These are phyloP conservation scores for Fraxinus pennsylvanica DNA, from an alignment of 257 asterid genomes.

Conservation along the genomic window DNA sequence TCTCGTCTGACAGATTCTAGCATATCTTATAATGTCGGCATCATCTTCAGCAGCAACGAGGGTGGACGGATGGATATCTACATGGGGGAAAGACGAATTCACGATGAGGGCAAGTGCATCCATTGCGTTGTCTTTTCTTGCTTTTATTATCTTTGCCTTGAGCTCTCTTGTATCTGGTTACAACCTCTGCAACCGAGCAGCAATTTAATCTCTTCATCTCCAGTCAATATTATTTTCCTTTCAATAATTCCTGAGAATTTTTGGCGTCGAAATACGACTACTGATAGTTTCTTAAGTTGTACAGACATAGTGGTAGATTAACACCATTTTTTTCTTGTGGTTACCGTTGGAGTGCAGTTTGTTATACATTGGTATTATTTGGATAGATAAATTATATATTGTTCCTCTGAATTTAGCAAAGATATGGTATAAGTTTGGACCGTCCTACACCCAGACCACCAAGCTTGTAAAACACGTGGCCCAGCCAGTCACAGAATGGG, in stretches of 20 bases:
- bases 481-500: no score
- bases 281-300: slow-evolving; percentile 28
- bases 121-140: slow-evolving; percentile 69
- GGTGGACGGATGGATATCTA: slow-evolving; percentile 76
- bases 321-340: slow-evolving; percentile 2
- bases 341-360: not conserved
- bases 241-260: not conserved
- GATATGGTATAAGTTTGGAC: no score
- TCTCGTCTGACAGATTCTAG: slow-evolving; percentile 53
- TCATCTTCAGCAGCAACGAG: slow-evolving; percentile 91
- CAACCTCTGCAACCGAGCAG: slow-evolving; percentile 56
- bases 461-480: no score
- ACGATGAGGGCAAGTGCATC: slow-evolving; percentile 84
- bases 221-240: not conserved
- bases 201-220: slow-evolving; percentile 30
- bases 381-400: no score
- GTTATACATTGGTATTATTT: not conserved
- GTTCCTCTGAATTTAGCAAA: no score
- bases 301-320: slow-evolving; percentile 31
- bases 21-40: slow-evolving; percentile 86
- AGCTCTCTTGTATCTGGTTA: slow-evolving; percentile 78
- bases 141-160: slow-evolving; percentile 68
- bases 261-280: not conserved
- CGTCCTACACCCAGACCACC: no score
- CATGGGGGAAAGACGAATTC: slow-evolving; percentile 87